Percentiles rank a stretch among this genome's conserved stretches.
Evolutionary conservation across 176 grass and related monocot genomes (phyloP).

Genomic region (Otatea glauca): DNA sequence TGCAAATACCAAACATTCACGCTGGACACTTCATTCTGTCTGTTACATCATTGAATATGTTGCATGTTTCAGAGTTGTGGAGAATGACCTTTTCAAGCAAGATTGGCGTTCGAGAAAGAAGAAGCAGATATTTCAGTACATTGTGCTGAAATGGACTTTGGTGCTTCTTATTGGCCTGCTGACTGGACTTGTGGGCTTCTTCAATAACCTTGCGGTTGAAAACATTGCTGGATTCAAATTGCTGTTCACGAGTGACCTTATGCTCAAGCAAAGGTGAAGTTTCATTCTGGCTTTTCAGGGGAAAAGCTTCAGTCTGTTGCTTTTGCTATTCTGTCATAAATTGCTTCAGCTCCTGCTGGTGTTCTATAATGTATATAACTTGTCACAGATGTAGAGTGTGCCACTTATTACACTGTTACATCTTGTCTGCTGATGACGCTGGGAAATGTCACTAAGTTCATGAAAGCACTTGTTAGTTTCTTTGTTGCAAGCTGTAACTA

Average conservation of each 20-base stretch:
- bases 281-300: not conserved
- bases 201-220: slow-evolving; percentile 92
- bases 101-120: slow-evolving; percentile 85
- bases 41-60: not conserved
- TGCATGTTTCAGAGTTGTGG: slow-evolving; percentile 66
- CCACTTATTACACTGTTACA: not conserved
- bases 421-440: slow-evolving; percentile 3
- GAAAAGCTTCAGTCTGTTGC: not conserved
- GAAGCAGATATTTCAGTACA: slow-evolving; percentile 84
- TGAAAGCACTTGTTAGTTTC: not conserved
- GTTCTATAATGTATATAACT: not conserved
- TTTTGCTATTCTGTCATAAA: slow-evolving; percentile 16
- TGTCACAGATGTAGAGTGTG: not conserved
- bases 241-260: slow-evolving; percentile 62
- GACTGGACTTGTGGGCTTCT: slow-evolving; percentile 80
- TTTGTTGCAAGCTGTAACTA: slow-evolving; percentile 9
- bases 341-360: slow-evolving; percentile 10
- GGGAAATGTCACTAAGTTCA: slow-evolving; percentile 22
- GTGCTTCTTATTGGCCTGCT: slow-evolving; percentile 75
- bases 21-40: not conserved
- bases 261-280: slow-evolving; percentile 68
- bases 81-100: slow-evolving; percentile 94
- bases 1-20: not conserved
- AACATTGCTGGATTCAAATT: slow-evolving; percentile 90
- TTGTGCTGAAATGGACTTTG: slow-evolving; percentile 83